Conservation (phyloP, 176 grass and related monocot species). For the Zea mays region DNA sequence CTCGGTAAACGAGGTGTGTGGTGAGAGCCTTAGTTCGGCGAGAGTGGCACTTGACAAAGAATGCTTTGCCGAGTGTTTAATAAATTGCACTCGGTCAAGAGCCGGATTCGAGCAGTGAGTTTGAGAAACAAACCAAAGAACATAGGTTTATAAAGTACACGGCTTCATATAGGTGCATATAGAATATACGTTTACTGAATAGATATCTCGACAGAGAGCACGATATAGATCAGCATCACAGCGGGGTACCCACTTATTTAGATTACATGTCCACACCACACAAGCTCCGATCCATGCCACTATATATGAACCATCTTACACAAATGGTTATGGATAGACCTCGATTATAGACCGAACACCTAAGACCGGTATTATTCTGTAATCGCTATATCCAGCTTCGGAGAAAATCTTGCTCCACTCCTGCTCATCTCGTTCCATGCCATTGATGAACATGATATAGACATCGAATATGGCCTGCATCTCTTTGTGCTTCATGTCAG, state of each 20-base stretch:
- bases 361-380: conserved; percentile 1
- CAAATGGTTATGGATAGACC: background rate
- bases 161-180: background rate
- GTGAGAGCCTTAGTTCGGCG: too few species aligned
- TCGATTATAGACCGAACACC: conserved; percentile 17
- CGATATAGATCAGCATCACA: background rate
- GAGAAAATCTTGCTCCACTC: conserved; percentile 1
- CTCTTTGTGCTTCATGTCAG: background rate
- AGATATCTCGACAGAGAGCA: background rate
- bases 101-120: background rate
- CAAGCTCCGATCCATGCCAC: background rate
- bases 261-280: background rate
- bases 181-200: background rate
- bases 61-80: too few species aligned
- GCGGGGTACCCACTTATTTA: background rate
- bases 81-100: too few species aligned
- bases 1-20: too few species aligned
- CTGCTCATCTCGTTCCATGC: conserved; percentile 10
- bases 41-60: too few species aligned
- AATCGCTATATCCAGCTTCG: background rate
- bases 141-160: background rate
- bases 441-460: background rate
- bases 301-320: background rate
- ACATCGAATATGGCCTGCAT: conserved; percentile 2
- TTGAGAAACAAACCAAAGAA: background rate